Evolutionary conservation across 2,329 filamentous ascomycete species (phyloP).

Genomic region (Hypoxylon sp.): DNA sequence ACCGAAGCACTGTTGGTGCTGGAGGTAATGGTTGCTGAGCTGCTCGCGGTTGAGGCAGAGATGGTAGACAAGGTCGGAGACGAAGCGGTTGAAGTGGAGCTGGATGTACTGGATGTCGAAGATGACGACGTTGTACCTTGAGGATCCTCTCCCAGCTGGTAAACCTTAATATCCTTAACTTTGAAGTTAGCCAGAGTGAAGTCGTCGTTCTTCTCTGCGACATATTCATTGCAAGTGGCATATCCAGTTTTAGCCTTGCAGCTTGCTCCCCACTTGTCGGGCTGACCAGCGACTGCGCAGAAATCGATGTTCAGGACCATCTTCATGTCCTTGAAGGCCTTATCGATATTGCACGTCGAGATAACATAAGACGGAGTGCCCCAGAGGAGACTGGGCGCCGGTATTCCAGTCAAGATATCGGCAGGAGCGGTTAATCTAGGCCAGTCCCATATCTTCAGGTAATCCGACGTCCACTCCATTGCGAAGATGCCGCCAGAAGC

Average conservation of each 20-base stretch:
- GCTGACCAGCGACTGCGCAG: constrained; percentile 43
- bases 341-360: constrained; percentile 49
- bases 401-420: constrained; percentile 64
- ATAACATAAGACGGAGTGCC: constrained; percentile 50
- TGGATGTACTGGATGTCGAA: constrained; percentile 15
- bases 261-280: constrained; percentile 44
- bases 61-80: not conserved
- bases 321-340: constrained; percentile 51
- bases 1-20: constrained; percentile 13
- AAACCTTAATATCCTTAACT: constrained; percentile 43
- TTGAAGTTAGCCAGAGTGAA: constrained; percentile 46
- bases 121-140: constrained; percentile 26
- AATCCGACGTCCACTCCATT: constrained; percentile 72
- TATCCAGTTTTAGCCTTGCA: constrained; percentile 46
- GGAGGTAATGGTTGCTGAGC: not conserved
- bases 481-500: constrained; percentile 61
- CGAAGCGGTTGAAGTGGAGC: constrained; percentile 20
- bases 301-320: constrained; percentile 50
- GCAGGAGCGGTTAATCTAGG: constrained; percentile 66
- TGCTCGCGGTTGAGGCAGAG: constrained; percentile 14
- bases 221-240: constrained; percentile 42
- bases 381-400: constrained; percentile 48
- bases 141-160: constrained; percentile 22
- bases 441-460: constrained; percentile 78
- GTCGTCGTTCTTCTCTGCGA: constrained; percentile 39